A percentile compares a stretch with the other conserved stretches of the same genome.
Conservation (phyloP, 164 flowering plant species). For the Echeveria elegans region DNA sequence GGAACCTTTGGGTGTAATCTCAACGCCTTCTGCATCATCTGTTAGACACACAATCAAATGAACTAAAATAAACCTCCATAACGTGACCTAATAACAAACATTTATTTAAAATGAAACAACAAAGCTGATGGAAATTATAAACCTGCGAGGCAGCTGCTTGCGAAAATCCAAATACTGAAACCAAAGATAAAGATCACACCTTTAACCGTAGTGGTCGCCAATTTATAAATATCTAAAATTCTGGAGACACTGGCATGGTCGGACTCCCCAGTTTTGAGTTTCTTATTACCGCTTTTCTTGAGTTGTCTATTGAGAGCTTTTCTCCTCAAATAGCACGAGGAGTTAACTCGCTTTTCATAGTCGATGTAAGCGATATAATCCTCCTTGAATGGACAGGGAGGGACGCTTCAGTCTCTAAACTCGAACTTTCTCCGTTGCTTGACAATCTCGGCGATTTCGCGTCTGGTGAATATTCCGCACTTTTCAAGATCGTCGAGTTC, state of each 20-base stretch:
- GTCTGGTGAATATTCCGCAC: constrained; percentile 48
- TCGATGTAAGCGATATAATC: constrained; percentile 77
- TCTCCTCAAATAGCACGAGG: constrained; percentile 53
- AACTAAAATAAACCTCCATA: not conserved
- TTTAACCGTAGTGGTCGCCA: constrained; percentile 55
- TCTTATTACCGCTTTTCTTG: constrained; percentile 19
- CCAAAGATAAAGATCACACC: constrained; percentile 85
- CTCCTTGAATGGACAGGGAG: constrained; percentile 62
- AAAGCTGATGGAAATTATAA: constrained; percentile 15
- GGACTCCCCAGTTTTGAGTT: constrained; percentile 43
- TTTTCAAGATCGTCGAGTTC: constrained; percentile 77
- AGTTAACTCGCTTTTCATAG: constrained; percentile 66
- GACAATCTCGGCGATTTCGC: constrained; percentile 59
- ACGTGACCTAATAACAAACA: not conserved
- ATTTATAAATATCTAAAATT: constrained; percentile 49
- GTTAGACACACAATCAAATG: not conserved
- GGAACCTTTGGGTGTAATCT: constrained; percentile 91
- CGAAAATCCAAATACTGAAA: constrained; percentile 83
- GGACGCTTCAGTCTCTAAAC: constrained; percentile 86
- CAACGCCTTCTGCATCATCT: constrained; percentile 68
- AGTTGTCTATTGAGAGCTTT: constrained; percentile 28
- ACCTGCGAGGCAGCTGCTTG: constrained; percentile 53
- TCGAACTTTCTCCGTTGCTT: constrained; percentile 75
- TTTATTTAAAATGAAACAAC: not conserved
- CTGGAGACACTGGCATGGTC: constrained; percentile 55